These are phyloP conservation scores for Lactifluus subvellereus DNA, from an alignment of 768 basidiomycete species.

Conservation along the genomic window DNA sequence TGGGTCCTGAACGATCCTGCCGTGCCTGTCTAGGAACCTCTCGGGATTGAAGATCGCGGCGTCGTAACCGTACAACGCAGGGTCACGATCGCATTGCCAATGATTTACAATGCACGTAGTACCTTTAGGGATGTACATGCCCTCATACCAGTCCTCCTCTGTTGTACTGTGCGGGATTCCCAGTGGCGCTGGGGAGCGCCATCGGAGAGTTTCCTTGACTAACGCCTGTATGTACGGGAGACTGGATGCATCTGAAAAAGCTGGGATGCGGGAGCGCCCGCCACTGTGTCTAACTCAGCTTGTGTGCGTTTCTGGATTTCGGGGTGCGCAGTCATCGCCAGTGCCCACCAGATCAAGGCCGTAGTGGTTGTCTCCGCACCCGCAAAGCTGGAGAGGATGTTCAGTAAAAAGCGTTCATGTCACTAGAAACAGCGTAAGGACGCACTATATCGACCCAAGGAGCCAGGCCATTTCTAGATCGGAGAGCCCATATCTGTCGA, in stretches of 20 bases:
- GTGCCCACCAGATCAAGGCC: no score
- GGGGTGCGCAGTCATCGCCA: no score
- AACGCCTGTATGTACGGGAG: no score
- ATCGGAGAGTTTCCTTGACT: no score
- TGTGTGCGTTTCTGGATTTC: background rate
- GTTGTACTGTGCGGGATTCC: background rate
- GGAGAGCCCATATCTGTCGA: no score
- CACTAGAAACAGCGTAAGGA: no score
- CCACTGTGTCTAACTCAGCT: background rate
- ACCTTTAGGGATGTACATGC: no score
- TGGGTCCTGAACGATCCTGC: background rate
- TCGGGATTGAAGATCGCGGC: constrained; percentile 11
- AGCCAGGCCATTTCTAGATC: no score
- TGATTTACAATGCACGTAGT: constrained; percentile 16
- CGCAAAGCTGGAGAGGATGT: no score
- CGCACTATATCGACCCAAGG: no score
- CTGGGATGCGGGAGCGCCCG: background rate
- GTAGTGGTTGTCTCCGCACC: no score
- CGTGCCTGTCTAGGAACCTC: constrained; percentile 11
- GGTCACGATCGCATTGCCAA: background rate
- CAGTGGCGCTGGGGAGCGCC: background rate
- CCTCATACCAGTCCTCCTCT: background rate
- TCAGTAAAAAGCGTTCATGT: no score
- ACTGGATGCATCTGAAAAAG: background rate
- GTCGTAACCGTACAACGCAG: constrained; percentile 15